Evolutionary conservation across 2,329 filamentous ascomycete genomes (phyloP), one percentile per base, ranked within the genome.

Genomic region (Cladosporium oxysporum): DNA sequence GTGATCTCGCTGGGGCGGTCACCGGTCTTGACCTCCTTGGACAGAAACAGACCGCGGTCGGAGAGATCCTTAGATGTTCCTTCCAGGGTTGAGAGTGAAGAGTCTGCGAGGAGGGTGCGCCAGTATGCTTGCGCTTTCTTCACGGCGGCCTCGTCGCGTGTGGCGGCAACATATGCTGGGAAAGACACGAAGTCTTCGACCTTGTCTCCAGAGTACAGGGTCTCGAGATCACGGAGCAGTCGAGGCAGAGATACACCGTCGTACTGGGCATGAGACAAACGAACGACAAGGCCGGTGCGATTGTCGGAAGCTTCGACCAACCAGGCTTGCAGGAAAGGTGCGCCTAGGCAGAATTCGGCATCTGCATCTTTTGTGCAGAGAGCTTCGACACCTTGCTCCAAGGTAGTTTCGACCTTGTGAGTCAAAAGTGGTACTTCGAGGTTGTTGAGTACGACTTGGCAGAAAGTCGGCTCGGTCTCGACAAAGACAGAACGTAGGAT

Each of bases 141-240:
- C 8, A 55, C 4, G 3, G 16, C 35, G 8, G 16, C 6, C 18
- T 31, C 33, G 2, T 47, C 16, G 2, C 35, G 61, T 18, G 33
- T 63, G 1, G 61, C 61, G 8, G 61, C 61, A 11, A 63, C 50
- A 14, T 63, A 63, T 23, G 61, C 50, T 10, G 61, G 50, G 61
- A 63, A 63, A 23, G 61, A 29, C 10, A 63, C 50, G n/a, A 63
- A 63, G 33, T 57, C 35, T 10, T 52, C 10, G 33, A 57, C n/a
- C 14, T 57, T 28, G 23, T 37, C 35, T 1, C 61, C 61, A 10
- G 35, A 31, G 67, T 78, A 76, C 8, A 85, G 79, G 0, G 82
- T 80, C 11, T 80, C 71, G 1, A 90, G 77, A 16, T 84, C 79
- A 26, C 86, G 80, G 1, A 91, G 77, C 0, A 91, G 88, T 85